These are phyloP conservation scores for Alisma plantagoaquatica DNA, from an alignment of 106 monocot genomes.

Conservation along the genomic window DNA sequence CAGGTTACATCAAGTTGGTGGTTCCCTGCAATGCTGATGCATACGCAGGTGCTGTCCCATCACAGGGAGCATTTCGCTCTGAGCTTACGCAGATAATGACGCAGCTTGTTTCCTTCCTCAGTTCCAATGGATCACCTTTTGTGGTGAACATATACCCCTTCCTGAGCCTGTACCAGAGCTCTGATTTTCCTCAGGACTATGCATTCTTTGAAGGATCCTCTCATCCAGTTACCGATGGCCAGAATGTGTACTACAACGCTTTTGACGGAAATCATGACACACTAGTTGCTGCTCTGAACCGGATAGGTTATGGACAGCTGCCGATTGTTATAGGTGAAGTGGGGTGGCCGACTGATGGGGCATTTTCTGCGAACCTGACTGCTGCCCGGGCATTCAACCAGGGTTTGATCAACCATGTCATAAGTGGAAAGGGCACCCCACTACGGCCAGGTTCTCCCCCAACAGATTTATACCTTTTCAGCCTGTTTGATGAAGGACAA, in stretches of 20 bases:
- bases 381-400: slow-evolving; percentile 83
- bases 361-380: slow-evolving; percentile 48
- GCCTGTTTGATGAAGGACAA: slow-evolving; percentile 75
- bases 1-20: slow-evolving; percentile 60
- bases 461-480: slow-evolving; percentile 64
- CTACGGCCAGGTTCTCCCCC: slow-evolving; percentile 63
- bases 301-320: slow-evolving; percentile 65
- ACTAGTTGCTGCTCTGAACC: slow-evolving; percentile 52
- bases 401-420: slow-evolving; percentile 62
- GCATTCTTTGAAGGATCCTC: slow-evolving; percentile 71
- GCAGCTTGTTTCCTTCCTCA: slow-evolving; percentile 61
- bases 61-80: slow-evolving; percentile 65
- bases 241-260: slow-evolving; percentile 62
- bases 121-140: slow-evolving; percentile 59
- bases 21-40: slow-evolving; percentile 96
- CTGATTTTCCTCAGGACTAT: slow-evolving; percentile 88
- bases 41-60: slow-evolving; percentile 55
- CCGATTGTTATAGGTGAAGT: slow-evolving; percentile 74
- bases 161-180: slow-evolving; percentile 54
- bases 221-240: slow-evolving; percentile 63
- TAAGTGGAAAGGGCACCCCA: slow-evolving; percentile 68
- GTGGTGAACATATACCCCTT: slow-evolving; percentile 88
- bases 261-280: slow-evolving; percentile 93
- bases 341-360: slow-evolving; percentile 83
- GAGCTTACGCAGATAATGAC: slow-evolving; percentile 68